Percentiles rank a stretch among this genome's conserved stretches.
phyloP scores from a whole-genome alignment of 805 yeast genomes.

The Ogataea ganodermae region DNA sequence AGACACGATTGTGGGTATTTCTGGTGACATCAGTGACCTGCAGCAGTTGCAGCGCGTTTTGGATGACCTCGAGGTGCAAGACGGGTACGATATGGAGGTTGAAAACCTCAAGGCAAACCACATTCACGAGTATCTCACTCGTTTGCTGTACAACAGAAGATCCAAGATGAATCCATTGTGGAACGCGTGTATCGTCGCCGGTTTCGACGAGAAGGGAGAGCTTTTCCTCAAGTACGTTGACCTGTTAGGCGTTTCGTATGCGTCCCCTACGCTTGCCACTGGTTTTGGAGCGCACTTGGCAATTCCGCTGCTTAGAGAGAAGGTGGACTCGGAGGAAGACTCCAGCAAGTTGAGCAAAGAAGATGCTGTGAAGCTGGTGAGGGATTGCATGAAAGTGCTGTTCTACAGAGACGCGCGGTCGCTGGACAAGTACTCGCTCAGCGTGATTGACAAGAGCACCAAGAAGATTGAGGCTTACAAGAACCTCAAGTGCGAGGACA shows the following conservation, averaged over 20 bases:
- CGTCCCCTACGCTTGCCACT: constrained; percentile 87
- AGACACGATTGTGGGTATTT: constrained; percentile 85
- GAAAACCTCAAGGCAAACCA: constrained; percentile 75
- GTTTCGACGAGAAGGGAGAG: constrained; percentile 67
- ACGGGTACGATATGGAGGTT: constrained; percentile 74
- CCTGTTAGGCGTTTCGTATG: constrained; percentile 85
- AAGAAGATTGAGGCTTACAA: constrained; percentile 59
- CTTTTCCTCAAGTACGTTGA: constrained; percentile 87
- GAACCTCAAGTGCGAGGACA: constrained; percentile 65
- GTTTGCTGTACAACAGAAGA: constrained; percentile 84
- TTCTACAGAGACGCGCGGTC: constrained; percentile 97
- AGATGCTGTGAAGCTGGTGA: constrained; percentile 74
- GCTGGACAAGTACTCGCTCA: constrained; percentile 78
- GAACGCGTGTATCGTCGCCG: constrained; percentile 93
- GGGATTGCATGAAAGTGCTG: constrained; percentile 89
- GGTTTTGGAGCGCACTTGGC: constrained; percentile 98
- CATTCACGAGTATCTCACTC: constrained; percentile 82
- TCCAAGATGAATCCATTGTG: constrained; percentile 94
- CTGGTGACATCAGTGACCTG: constrained; percentile 94
- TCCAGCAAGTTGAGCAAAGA: constrained; percentile 66
- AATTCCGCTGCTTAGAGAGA: constrained; percentile 82
- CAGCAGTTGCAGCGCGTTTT: constrained; percentile 77
- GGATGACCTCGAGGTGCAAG: constrained; percentile 77
- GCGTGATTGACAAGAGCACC: constrained; percentile 65
- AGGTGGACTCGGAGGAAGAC: constrained; percentile 78